phyloP scores from a whole-genome alignment of 2,329 filamentous ascomycete genomes.

The Gliomastix tumulicola region DNA sequence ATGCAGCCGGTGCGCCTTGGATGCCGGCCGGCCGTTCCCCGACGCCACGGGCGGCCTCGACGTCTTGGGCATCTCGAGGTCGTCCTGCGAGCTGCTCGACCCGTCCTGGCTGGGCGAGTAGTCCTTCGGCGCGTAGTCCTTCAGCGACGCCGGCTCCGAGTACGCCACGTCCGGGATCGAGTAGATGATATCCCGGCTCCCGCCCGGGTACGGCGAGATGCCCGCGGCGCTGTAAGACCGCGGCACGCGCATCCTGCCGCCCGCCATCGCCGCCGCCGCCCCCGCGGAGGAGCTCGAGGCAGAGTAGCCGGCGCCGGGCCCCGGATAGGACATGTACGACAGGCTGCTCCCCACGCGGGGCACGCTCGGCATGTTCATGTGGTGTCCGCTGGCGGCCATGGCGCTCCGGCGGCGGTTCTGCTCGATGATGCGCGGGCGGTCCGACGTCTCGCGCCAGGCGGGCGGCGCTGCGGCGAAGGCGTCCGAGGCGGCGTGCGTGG shows the following conservation, averaged over 20 bases:
- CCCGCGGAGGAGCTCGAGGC: too few relatives aligned
- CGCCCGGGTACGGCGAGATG: slow-evolving; percentile 22
- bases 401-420: slow-evolving; percentile 42
- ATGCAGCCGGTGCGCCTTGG: slow-evolving; percentile 6
- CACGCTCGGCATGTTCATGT: slow-evolving; percentile 25
- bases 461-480: slow-evolving; percentile 47
- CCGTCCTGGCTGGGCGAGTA: slow-evolving; percentile 25
- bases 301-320: not conserved
- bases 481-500: slow-evolving; percentile 55
- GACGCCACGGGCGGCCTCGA: slow-evolving; percentile 4
- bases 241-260: slow-evolving; percentile 8
- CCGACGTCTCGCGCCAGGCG: slow-evolving; percentile 35
- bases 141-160: slow-evolving; percentile 7
- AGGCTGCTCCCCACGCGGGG: slow-evolving; percentile 41
- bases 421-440: slow-evolving; percentile 40
- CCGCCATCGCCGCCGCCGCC: too few relatives aligned
- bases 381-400: slow-evolving; percentile 31
- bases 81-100: slow-evolving; percentile 30
- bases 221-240: slow-evolving; percentile 36
- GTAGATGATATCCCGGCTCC: slow-evolving; percentile 22
- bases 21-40: not conserved
- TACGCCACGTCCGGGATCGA: slow-evolving; percentile 13
- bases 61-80: slow-evolving; percentile 27
- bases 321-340: slow-evolving; percentile 36
- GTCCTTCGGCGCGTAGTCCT: slow-evolving; percentile 3